Percentiles rank a stretch among this genome's conserved stretches.
Conservation (phyloP, 2,329 filamentous ascomycete genomes). For the Aspergillus sp. region DNA sequence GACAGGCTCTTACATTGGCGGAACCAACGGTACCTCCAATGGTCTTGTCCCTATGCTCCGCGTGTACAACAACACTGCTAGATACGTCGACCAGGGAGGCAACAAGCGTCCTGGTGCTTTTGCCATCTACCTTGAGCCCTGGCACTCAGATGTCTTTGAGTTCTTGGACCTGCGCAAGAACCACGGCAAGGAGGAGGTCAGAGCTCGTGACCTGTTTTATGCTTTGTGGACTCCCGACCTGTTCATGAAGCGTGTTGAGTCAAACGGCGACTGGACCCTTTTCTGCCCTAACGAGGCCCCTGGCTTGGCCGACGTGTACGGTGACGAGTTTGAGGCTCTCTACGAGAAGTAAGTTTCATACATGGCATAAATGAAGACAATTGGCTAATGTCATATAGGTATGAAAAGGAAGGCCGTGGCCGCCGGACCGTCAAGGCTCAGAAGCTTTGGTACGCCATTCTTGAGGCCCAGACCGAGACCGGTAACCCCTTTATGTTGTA, state of each 20-base stretch:
- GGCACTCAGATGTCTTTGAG: slow-evolving; percentile 96
- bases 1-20: slow-evolving; percentile 95
- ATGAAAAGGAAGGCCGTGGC: slow-evolving; percentile 80
- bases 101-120: slow-evolving; percentile 99
- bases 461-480: slow-evolving; percentile 97
- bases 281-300: slow-evolving; percentile 98
- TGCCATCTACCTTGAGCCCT: slow-evolving; percentile 97
- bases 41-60: slow-evolving; percentile 96
- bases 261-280: slow-evolving; percentile 92
- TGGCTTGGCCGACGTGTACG: slow-evolving; percentile 91
- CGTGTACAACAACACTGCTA: slow-evolving; percentile 98
- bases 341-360: slow-evolving; percentile 56
- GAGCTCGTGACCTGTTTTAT: slow-evolving; percentile 94
- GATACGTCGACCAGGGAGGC: slow-evolving; percentile 97
- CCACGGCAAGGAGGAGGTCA: slow-evolving; percentile 96
- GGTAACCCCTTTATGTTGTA: slow-evolving; percentile 99
- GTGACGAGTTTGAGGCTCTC: slow-evolving; percentile 91
- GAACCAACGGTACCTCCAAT: slow-evolving; percentile 97
- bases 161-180: slow-evolving; percentile 98
- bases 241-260: slow-evolving; percentile 99
- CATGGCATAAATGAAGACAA: neutral
- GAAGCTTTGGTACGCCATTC: slow-evolving; percentile 98
- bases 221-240: slow-evolving; percentile 97
- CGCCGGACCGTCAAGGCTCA: slow-evolving; percentile 91
- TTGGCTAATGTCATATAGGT: slow-evolving; percentile 43